These are phyloP conservation scores for Podila clonocystis DNA, from an alignment of 192 early-diverging fungal species.

Conservation along the genomic window DNA sequence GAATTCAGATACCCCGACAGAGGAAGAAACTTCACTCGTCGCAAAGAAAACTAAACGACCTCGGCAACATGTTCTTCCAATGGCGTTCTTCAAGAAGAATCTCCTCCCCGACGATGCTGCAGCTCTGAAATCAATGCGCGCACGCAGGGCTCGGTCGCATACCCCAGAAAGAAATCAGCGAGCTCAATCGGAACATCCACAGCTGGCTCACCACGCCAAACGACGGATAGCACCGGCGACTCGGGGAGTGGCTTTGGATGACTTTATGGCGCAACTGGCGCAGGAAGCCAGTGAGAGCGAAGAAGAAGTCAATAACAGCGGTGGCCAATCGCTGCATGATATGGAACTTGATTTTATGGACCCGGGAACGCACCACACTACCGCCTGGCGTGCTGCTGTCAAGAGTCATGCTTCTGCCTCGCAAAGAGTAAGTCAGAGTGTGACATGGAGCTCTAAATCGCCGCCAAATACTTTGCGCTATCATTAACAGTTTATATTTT, in stretches of 20 bases:
- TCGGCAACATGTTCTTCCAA: constrained; percentile 21
- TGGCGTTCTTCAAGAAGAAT: constrained; percentile 21
- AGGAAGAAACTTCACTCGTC: neutral
- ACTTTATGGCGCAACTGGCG: constrained; percentile 31
- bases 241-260: constrained; percentile 6
- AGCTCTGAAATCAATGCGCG: constrained; percentile 9
- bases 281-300: constrained; percentile 22
- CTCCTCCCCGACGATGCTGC: constrained; percentile 15
- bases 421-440: too few relatives aligned
- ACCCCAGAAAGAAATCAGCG: neutral
- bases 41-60: neutral
- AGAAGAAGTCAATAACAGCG: neutral
- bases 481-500: too few relatives aligned
- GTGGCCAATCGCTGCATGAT: neutral
- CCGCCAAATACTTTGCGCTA: too few relatives aligned
- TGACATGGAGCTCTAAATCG: too few relatives aligned
- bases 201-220: constrained; percentile 33
- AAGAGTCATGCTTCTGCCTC: too few relatives aligned
- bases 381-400: too few relatives aligned
- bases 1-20: neutral
- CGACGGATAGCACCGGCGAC: constrained; percentile 13
- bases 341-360: neutral
- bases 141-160: neutral
- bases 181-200: neutral
- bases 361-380: too few relatives aligned